phyloP scores from a whole-genome alignment of 192 early-diverging fungal species.

The Dimargaris verticillata region DNA sequence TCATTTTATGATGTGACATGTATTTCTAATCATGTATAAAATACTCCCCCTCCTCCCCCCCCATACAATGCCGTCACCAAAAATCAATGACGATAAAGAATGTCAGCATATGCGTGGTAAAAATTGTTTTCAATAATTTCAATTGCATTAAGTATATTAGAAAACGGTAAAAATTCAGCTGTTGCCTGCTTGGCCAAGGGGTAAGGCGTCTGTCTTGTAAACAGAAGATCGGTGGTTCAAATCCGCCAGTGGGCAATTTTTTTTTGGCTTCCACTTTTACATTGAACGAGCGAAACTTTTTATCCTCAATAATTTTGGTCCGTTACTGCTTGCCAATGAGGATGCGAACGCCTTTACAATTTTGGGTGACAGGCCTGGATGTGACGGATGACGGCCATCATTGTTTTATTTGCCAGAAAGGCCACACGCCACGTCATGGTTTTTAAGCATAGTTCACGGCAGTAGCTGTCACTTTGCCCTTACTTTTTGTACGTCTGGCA shows the following conservation, averaged over 20 bases:
- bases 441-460: too few relatives aligned
- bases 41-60: too few relatives aligned
- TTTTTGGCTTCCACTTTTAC: not conserved
- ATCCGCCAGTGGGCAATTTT: slow-evolving; percentile 31
- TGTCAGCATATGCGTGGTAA: too few relatives aligned
- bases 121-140: not conserved
- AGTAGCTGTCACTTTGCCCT: too few relatives aligned
- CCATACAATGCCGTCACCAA: too few relatives aligned
- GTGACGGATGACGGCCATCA: not conserved
- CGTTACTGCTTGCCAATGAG: not conserved
- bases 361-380: not conserved
- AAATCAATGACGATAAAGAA: too few relatives aligned
- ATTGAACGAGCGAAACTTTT: not conserved
- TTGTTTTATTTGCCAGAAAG: too few relatives aligned
- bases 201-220: slow-evolving; percentile 61
- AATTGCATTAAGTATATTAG: not conserved
- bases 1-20: too few relatives aligned
- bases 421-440: too few relatives aligned
- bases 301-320: not conserved
- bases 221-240: slow-evolving; percentile 57
- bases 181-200: slow-evolving; percentile 41
- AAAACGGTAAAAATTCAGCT: not conserved
- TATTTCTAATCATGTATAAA: too few relatives aligned
- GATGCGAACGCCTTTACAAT: too few relatives aligned
- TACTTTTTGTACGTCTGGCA: too few relatives aligned